phyloP scores from a whole-genome alignment of 768 basidiomycete genomes.

The Atractiella rhizophila region DNA sequence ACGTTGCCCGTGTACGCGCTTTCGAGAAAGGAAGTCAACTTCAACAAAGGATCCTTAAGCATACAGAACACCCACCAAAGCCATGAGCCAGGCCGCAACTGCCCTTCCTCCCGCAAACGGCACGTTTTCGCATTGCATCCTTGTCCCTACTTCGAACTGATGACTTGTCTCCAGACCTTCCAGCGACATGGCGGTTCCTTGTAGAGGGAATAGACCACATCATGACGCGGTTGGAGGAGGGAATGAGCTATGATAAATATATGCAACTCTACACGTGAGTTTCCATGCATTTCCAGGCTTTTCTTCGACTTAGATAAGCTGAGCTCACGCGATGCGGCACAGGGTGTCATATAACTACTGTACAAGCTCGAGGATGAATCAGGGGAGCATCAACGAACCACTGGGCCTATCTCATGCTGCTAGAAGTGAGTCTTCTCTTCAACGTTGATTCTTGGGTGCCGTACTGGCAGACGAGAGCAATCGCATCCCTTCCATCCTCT shows the following conservation, averaged over 20 bases:
- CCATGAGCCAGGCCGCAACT: no score
- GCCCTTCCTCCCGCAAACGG: no score
- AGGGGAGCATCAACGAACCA: constrained; percentile 16
- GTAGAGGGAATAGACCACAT: constrained; percentile 32
- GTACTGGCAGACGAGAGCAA: constrained; percentile 15
- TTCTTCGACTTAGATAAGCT: not conserved
- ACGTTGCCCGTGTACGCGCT: no score
- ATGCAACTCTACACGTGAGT: constrained; percentile 4
- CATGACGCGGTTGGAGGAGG: constrained; percentile 16
- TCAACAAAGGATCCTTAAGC: no score
- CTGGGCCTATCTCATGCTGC: constrained; percentile 3
- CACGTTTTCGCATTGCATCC: no score
- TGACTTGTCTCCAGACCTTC: constrained; percentile 33
- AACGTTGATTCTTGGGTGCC: not conserved
- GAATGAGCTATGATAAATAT: constrained; percentile 17
- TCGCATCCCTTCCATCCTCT: constrained; percentile 3
- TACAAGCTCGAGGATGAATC: constrained; percentile 38
- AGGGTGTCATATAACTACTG: constrained; percentile 97
- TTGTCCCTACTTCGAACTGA: no score
- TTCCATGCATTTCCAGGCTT: not conserved
- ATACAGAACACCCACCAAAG: no score
- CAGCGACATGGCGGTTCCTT: constrained; percentile 66
- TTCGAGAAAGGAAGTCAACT: no score
- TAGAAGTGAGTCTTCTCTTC: not conserved
- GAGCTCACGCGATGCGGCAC: constrained; percentile 28